A percentile compares a stretch with the other conserved stretches of the same genome.
These are phyloP conservation scores for Gardenia jasminoides DNA, from an alignment of 257 asterid species.

Conservation along the genomic window DNA sequence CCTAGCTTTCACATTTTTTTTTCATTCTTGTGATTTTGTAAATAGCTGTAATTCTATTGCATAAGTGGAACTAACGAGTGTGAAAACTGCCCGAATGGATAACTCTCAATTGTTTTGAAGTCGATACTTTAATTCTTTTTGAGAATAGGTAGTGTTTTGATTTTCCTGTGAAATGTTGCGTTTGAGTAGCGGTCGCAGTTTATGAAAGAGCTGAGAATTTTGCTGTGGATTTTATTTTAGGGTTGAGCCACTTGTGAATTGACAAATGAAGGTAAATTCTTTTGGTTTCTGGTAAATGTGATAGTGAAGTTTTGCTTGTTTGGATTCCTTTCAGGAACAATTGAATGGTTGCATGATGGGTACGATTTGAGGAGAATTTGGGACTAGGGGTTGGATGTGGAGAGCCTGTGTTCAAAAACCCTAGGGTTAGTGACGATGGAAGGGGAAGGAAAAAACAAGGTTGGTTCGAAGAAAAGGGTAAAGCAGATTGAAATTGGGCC, in stretches of 20 bases:
- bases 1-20: constrained; percentile 7
- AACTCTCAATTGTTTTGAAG: background rate
- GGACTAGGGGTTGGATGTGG: constrained; percentile 56
- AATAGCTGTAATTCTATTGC: background rate
- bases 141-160: background rate
- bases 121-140: background rate
- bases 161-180: background rate
- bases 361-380: constrained; percentile 28
- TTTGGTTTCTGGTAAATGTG: background rate
- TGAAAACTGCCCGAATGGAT: background rate
- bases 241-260: background rate
- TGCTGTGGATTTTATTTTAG: background rate
- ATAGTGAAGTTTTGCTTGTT: constrained; percentile 4
- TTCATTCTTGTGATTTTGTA: background rate
- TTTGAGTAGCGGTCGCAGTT: constrained; percentile 5
- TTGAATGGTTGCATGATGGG: constrained; percentile 13
- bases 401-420: constrained; percentile 39
- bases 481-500: constrained; percentile 33
- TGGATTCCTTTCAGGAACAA: constrained; percentile 1
- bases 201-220: background rate
- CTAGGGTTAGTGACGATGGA: constrained; percentile 59
- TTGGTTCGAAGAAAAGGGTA: constrained; percentile 53
- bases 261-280: background rate
- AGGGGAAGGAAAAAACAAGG: constrained; percentile 46
- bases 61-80: background rate